Evolutionary conservation across 75 land plant genomes (phyloP).

Genomic region (Chamaecyparis obtusa): DNA sequence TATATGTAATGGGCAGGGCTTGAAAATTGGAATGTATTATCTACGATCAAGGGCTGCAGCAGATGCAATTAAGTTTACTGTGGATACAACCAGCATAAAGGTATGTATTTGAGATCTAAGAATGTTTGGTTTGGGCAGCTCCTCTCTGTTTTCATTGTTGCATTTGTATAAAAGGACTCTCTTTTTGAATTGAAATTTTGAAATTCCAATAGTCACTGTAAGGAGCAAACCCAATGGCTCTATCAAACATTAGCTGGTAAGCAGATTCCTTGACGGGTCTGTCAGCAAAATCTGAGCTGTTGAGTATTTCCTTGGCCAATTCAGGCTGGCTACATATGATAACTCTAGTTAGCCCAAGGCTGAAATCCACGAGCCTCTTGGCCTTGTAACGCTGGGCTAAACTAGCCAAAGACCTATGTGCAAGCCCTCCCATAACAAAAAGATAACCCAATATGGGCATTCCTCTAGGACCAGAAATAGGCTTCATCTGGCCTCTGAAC

Average conservation of each 20-base stretch:
- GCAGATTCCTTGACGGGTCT: slow-evolving; percentile 86
- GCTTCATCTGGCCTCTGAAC: not conserved
- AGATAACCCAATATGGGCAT: slow-evolving; percentile 64
- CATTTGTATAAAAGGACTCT: not conserved
- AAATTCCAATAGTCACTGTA: slow-evolving; percentile 58
- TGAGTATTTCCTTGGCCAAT: slow-evolving; percentile 68
- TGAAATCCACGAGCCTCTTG: slow-evolving; percentile 66
- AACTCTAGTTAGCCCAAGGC: slow-evolving; percentile 58
- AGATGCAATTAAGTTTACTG: slow-evolving; percentile 94
- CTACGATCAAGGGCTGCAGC: slow-evolving; percentile 87
- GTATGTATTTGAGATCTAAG: slow-evolving; percentile 22
- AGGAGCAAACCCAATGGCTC: slow-evolving; percentile 67
- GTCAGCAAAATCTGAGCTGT: slow-evolving; percentile 71
- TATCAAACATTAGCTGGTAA: slow-evolving; percentile 53
- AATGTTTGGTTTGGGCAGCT: too few species aligned
- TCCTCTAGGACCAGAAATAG: slow-evolving; percentile 59
- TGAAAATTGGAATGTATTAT: slow-evolving; percentile 97
- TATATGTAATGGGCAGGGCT: slow-evolving; percentile 27
- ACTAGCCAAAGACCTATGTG: slow-evolving; percentile 65
- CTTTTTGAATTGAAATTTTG: too few species aligned
- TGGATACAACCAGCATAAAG: slow-evolving; percentile 63
- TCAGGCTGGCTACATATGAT: slow-evolving; percentile 69
- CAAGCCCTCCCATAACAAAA: slow-evolving; percentile 58
- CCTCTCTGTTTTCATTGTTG: not conserved
- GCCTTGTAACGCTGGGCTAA: slow-evolving; percentile 39